A percentile compares a stretch with the other conserved stretches of the same genome.
Evolutionary conservation across 2,329 filamentous ascomycete genomes (phyloP).

Genomic region (Hymenoscyphus repandus): DNA sequence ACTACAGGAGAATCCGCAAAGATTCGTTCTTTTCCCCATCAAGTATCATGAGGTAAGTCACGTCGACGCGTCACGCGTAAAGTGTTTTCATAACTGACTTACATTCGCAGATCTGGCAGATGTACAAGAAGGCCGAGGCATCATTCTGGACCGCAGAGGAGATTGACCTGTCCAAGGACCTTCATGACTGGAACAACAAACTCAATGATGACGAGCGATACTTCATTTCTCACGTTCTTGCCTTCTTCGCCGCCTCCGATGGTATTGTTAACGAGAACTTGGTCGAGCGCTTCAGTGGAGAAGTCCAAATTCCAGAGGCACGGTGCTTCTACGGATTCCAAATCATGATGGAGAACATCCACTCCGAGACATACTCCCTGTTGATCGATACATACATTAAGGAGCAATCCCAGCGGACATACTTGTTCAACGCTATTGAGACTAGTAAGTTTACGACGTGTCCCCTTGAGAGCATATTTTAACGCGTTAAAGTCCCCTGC

Average conservation of each 20-base stretch:
- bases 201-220: slow-evolving; percentile 95
- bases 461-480: slow-evolving; percentile 17
- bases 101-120: slow-evolving; percentile 84
- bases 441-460: slow-evolving; percentile 62
- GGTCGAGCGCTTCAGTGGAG: slow-evolving; percentile 92
- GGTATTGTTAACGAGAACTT: slow-evolving; percentile 99
- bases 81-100: slow-evolving; percentile 45
- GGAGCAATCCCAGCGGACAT: slow-evolving; percentile 86
- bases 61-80: slow-evolving; percentile 57
- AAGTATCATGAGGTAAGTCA: slow-evolving; percentile 93
- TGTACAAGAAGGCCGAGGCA: slow-evolving; percentile 99
- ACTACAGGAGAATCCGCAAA: slow-evolving; percentile 89
- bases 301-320: slow-evolving; percentile 96
- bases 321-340: slow-evolving; percentile 99
- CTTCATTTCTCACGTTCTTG: slow-evolving; percentile 97
- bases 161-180: slow-evolving; percentile 97
- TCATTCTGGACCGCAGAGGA: slow-evolving; percentile 99
- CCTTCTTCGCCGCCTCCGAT: slow-evolving; percentile 98
- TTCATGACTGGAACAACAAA: slow-evolving; percentile 98
- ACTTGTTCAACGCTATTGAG: slow-evolving; percentile 98
- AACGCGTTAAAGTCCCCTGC: slow-evolving; percentile 64
- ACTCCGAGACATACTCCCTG: slow-evolving; percentile 98
- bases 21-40: slow-evolving; percentile 97
- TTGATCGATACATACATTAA: slow-evolving; percentile 99
- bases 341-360: slow-evolving; percentile 99